phyloP scores from a whole-genome alignment of 495 filamentous ascomycete genomes.

The Tetracladium marchalianum region DNA sequence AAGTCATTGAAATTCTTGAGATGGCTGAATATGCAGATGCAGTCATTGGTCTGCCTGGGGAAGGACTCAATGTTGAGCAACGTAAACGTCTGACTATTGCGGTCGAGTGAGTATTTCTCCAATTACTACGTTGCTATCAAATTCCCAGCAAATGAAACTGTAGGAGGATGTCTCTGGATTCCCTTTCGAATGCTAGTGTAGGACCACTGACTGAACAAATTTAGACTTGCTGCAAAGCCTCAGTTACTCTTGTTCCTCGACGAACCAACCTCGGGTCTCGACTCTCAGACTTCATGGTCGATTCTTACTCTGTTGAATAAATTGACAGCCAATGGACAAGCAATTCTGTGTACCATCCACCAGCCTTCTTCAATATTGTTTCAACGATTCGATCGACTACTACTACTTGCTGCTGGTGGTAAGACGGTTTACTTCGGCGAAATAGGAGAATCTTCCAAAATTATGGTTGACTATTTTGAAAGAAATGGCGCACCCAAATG shows the following conservation, averaged over 20 bases:
- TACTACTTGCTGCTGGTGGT: conserved; percentile 59
- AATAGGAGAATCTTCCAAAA: conserved; percentile 54
- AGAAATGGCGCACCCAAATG: conserved; percentile 60
- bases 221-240: too few relatives aligned
- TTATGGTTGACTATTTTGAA: conserved; percentile 57
- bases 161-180: too few relatives aligned
- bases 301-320: conserved; percentile 69
- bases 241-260: conserved; percentile 58
- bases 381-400: conserved; percentile 76
- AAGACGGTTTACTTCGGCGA: conserved; percentile 68
- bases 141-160: too few relatives aligned
- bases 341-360: conserved; percentile 84
- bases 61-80: conserved; percentile 79
- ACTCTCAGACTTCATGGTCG: conserved; percentile 67
- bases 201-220: too few relatives aligned
- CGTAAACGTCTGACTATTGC: conserved; percentile 75
- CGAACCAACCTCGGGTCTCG: conserved; percentile 41
- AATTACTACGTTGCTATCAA: too few relatives aligned
- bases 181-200: too few relatives aligned
- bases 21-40: conserved; percentile 77
- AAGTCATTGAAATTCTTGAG: conserved; percentile 50
- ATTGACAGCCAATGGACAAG: conserved; percentile 69
- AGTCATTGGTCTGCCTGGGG: conserved; percentile 73
- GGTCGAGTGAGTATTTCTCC: background rate
- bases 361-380: conserved; percentile 83